These are phyloP conservation scores for Begonia fuchsioides DNA, from an alignment of 306 rosid genomes.

Conservation along the genomic window DNA sequence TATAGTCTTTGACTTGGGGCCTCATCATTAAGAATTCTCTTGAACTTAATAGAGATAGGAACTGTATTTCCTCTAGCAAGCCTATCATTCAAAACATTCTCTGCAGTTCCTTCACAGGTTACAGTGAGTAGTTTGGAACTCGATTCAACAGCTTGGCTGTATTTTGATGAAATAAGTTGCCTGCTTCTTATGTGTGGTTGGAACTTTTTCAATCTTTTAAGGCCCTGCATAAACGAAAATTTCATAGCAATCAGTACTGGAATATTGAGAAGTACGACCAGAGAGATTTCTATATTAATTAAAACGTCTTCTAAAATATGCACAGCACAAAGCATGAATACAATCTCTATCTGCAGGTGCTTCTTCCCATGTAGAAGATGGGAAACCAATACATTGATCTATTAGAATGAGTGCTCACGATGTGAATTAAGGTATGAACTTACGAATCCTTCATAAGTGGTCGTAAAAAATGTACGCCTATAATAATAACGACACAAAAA, in stretches of 20 bases:
- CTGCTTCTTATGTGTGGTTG: slow-evolving; percentile 40
- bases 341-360: no score
- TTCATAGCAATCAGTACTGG: slow-evolving; percentile 4
- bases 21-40: slow-evolving; percentile 47
- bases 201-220: slow-evolving; percentile 63
- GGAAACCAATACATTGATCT: no score
- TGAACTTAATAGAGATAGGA: slow-evolving; percentile 55
- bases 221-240: slow-evolving; percentile 34
- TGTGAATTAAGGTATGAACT: no score
- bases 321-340: no score
- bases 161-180: slow-evolving; percentile 18
- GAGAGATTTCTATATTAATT: no score
- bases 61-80: slow-evolving; percentile 30
- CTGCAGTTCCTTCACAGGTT: slow-evolving; percentile 26
- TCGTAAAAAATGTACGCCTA: no score
- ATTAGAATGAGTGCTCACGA: no score
- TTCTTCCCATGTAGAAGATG: no score
- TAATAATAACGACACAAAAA: no score
- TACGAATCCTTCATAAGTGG: no score
- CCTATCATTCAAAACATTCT: slow-evolving; percentile 27
- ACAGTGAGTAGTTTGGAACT: slow-evolving; percentile 22
- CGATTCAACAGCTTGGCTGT: slow-evolving; percentile 34
- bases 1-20: slow-evolving; percentile 24
- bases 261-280: no score
- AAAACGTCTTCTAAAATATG: no score